These are phyloP conservation scores for Fusarium beomiforme DNA, from an alignment of 2,329 filamentous ascomycete genomes.

Conservation along the genomic window DNA sequence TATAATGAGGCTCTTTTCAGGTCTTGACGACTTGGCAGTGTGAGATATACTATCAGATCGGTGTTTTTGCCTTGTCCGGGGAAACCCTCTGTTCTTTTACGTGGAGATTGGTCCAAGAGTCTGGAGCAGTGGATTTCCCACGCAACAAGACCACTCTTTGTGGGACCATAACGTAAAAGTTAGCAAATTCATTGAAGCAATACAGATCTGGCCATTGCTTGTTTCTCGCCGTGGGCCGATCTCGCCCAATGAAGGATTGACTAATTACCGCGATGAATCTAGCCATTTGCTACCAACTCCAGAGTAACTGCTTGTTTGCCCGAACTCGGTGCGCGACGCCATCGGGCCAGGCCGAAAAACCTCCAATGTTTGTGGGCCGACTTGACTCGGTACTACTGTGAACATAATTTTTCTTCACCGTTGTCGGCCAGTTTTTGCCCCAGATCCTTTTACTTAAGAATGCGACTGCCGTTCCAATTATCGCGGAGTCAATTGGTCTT, in stretches of 20 bases:
- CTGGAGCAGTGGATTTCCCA: not conserved
- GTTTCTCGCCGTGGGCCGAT: not conserved
- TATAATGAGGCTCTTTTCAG: not conserved
- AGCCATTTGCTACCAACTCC: no score
- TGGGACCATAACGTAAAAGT: conserved; percentile 38
- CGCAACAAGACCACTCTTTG: not conserved
- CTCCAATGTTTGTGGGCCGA: conserved; percentile 10
- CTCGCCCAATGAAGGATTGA: not conserved
- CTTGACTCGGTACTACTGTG: conserved; percentile 12
- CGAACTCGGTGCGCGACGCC: conserved; percentile 24
- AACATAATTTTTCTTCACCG: conserved; percentile 1
- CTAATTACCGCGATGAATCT: not conserved
- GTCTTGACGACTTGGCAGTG: not conserved
- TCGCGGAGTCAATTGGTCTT: not conserved
- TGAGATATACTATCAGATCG: not conserved
- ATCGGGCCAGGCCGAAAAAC: conserved; percentile 13
- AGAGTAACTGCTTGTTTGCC: not conserved
- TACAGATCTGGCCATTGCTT: conserved; percentile 12
- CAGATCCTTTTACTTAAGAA: conserved; percentile 2
- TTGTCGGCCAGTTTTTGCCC: conserved; percentile 20
- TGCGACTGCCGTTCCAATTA: not conserved
- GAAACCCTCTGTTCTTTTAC: not conserved
- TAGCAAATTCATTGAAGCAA: conserved; percentile 24
- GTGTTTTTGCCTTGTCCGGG: not conserved
- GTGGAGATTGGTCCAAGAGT: conserved; percentile 17